These are phyloP conservation scores for Mycena rosella DNA, from an alignment of 768 basidiomycete species.

Conservation along the genomic window DNA sequence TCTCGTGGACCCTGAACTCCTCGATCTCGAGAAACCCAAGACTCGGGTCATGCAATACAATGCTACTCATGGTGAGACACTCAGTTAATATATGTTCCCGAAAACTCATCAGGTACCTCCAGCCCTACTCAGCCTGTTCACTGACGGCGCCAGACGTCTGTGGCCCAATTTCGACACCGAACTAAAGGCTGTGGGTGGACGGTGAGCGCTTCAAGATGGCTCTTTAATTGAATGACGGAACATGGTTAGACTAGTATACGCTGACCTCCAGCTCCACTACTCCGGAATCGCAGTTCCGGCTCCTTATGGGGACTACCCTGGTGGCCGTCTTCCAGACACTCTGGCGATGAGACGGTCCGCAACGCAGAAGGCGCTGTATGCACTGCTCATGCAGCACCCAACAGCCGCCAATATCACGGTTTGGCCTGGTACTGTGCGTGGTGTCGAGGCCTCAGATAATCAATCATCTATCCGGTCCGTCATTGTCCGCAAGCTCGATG, in stretches of 20 bases:
- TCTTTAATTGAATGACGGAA: conserved; percentile 1
- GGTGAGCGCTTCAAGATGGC: conserved; percentile 28
- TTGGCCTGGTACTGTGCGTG: conserved; percentile 23
- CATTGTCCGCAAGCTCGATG: conserved; percentile 33
- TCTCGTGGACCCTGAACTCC: conserved; percentile 43
- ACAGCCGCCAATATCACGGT: conserved; percentile 17
- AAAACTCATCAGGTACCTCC: neutral
- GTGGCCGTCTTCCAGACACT: conserved; percentile 30
- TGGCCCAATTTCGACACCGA: conserved; percentile 40
- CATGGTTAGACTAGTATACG: conserved; percentile 22
- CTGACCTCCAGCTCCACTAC: conserved; percentile 34
- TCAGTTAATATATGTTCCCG: neutral
- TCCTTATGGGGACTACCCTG: conserved; percentile 26
- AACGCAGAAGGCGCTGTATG: conserved; percentile 40
- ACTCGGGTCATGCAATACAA: conserved; percentile 38
- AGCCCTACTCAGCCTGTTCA: conserved; percentile 34
- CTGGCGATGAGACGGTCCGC: conserved; percentile 34
- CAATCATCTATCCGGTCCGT: conserved; percentile 20
- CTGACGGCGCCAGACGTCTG: conserved; percentile 36
- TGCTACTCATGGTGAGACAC: conserved; percentile 33
- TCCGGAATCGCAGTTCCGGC: conserved; percentile 31
- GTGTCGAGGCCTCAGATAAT: conserved; percentile 18
- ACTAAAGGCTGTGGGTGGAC: conserved; percentile 29
- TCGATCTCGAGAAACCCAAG: conserved; percentile 28
- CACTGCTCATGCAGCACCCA: conserved; percentile 23